A percentile compares a stretch with the other conserved stretches of the same genome.
Evolutionary conservation across 1,284 basidiomycete species (phyloP).

Genomic region (Moniliophthora roreri): DNA sequence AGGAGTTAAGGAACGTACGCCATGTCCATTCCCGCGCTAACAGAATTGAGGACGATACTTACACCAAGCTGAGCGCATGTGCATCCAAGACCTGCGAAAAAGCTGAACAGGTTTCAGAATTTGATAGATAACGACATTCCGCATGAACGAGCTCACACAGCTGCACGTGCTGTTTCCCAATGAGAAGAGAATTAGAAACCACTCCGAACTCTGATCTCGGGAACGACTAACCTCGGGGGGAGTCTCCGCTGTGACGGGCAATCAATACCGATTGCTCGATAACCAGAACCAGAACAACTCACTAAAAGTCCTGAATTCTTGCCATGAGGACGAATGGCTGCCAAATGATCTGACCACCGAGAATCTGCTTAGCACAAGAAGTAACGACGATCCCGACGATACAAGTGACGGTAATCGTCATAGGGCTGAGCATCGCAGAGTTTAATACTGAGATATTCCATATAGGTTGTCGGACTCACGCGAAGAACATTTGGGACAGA

Average conservation of each 20-base stretch:
- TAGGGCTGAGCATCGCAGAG: constrained; percentile 12
- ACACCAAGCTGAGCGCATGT: constrained; percentile 22
- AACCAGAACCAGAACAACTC: not conserved
- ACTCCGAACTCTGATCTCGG: not conserved
- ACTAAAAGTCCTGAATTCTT: constrained; percentile 21
- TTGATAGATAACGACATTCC: not conserved
- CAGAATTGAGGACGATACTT: constrained; percentile 22
- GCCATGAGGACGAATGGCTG: constrained; percentile 20
- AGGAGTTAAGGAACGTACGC: constrained; percentile 4
- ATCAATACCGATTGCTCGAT: not conserved
- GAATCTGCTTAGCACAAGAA: constrained; percentile 20
- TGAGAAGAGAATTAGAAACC: not conserved
- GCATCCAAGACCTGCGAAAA: constrained; percentile 22
- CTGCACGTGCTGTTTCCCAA: constrained; percentile 1
- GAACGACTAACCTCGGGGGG: constrained; percentile 3
- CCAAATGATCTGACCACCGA: constrained; percentile 20
- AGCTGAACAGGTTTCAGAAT: constrained; percentile 4
- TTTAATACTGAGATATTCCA: not conserved
- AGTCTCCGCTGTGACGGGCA: not conserved
- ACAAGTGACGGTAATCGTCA: constrained; percentile 19
- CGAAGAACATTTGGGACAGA: constrained; percentile 18
- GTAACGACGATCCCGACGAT: constrained; percentile 22
- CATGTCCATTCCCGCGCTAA: constrained; percentile 21
- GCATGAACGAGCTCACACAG: not conserved
- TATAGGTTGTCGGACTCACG: constrained; percentile 7